Evolutionary conservation across 805 yeast genomes (phyloP).

Genomic region (Alloascoidea africana): DNA sequence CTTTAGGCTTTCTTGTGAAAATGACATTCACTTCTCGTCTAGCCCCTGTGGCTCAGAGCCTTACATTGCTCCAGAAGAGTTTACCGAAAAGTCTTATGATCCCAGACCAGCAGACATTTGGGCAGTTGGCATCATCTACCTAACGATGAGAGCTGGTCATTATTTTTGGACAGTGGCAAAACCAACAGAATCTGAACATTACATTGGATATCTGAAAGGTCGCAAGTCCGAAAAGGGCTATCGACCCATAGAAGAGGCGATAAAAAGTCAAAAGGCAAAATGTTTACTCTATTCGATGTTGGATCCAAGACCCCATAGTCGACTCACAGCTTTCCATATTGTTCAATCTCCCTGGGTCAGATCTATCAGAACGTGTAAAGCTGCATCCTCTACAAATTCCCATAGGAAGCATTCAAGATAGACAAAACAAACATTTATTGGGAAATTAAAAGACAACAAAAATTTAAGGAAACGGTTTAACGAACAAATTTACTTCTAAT

Average conservation of each 20-base stretch:
- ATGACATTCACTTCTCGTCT: slow-evolving; percentile 43
- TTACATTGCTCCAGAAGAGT: slow-evolving; percentile 88
- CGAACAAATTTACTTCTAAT: too few species aligned
- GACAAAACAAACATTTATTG: too few species aligned
- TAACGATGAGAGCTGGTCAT: slow-evolving; percentile 81
- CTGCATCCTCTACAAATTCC: too few species aligned
- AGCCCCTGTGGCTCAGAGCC: slow-evolving; percentile 89
- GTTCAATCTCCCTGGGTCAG: slow-evolving; percentile 93
- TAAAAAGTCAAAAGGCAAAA: slow-evolving; percentile 79
- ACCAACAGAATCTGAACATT: slow-evolving; percentile 67
- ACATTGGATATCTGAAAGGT: slow-evolving; percentile 54
- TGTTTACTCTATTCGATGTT: slow-evolving; percentile 86
- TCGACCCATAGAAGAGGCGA: slow-evolving; percentile 76
- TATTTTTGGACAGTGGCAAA: slow-evolving; percentile 81
- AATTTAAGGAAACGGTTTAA: too few species aligned
- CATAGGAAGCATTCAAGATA: too few species aligned
- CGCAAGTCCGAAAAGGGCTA: slow-evolving; percentile 77
- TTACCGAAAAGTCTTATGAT: slow-evolving; percentile 40
- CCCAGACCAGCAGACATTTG: slow-evolving; percentile 76
- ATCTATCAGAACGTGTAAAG: slow-evolving; percentile 66
- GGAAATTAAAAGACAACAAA: too few species aligned
- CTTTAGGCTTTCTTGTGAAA: slow-evolving; percentile 82
- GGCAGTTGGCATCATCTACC: slow-evolving; percentile 71
- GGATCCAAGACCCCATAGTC: slow-evolving; percentile 79
- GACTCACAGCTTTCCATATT: slow-evolving; percentile 80